Conservation (phyloP, 2,329 filamentous ascomycete genomes). For the Hypocreales sp. region DNA sequence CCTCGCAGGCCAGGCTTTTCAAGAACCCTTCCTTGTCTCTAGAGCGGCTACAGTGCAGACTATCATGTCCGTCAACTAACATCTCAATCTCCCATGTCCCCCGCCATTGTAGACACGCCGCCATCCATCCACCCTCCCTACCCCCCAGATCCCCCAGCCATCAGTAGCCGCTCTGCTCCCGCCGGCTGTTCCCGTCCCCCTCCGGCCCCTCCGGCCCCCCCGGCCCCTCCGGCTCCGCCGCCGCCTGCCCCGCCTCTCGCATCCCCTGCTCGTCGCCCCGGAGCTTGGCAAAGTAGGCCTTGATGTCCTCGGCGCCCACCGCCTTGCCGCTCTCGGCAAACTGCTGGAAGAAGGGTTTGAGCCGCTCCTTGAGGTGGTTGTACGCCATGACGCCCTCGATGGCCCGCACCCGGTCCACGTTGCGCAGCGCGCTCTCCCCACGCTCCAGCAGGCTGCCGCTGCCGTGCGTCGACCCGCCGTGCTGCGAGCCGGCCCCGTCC, state of each 20-base stretch:
- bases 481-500: slow-evolving; percentile 36
- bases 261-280: slow-evolving; percentile 73
- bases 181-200: slow-evolving; percentile 19
- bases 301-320: slow-evolving; percentile 91
- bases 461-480: slow-evolving; percentile 44
- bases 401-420: slow-evolving; percentile 80
- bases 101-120: too few species aligned
- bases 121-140: too few species aligned
- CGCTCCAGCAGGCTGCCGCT: slow-evolving; percentile 78
- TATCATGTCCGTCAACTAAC: too few species aligned
- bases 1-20: too few species aligned
- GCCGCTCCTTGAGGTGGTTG: slow-evolving; percentile 86
- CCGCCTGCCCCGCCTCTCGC: slow-evolving; percentile 41
- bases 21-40: too few species aligned
- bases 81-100: too few species aligned
- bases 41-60: too few species aligned
- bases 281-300: slow-evolving; percentile 87
- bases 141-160: too few species aligned
- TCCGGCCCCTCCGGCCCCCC: slow-evolving; percentile 13
- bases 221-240: slow-evolving; percentile 20
- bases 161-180: slow-evolving; percentile 40
- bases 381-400: slow-evolving; percentile 98
- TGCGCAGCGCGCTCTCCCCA: slow-evolving; percentile 81
- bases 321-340: slow-evolving; percentile 84
- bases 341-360: slow-evolving; percentile 87